Base-by-base conservation (phyloP, 805 yeast species). In the Lipomyces orientalis region DNA sequence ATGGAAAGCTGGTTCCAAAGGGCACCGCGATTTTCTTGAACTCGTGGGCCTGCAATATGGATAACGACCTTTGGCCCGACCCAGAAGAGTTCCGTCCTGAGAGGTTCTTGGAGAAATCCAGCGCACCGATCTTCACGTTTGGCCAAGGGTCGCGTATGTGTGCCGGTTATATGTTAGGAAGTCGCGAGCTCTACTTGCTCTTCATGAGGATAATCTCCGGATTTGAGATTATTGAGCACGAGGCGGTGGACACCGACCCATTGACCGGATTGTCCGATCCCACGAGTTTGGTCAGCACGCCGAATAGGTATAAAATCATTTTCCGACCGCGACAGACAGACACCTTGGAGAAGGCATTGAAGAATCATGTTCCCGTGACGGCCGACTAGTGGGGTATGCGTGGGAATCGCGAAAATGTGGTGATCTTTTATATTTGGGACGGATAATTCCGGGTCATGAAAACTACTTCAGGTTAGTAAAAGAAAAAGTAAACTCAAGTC, bases 141-240 rank as follows among this genome's bases (percentile, higher is more conserved):
- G 96, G 95, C 0, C 83, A 85, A 22, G 96, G 96, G 0, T 80
- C 88, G 0, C 77, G 96, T 64, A 87, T 84, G 87, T 90, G 96
- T 75, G 82, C 89, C 0, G 96, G 95, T 0, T 83, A 83, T 59
- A 82, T 84, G 62, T 80, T 90, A 60, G 93, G 93, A 0, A 81
- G 82, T 71, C 83, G 86, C 63, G 93, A 90, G 75, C 79, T 90
- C 73, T 90, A 90, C 73, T 80, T 85, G 3, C 75, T 89, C 19
- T 75, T 87, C 22, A 78, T 86, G 66, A 83, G 91, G 62, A 74
- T 87, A 62, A 74, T 90, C 1, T 74, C 87, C 1, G 72, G 82
- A 31, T 90, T 85, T 73, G 79, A 82, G 60, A 80, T 89, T 14
- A 74, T 74, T n/a, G 74, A 59, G 58, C 58, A 61, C 25, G 71